phyloP scores from a whole-genome alignment of 148 eudicot species.

The Nepenthes mirabilis region DNA sequence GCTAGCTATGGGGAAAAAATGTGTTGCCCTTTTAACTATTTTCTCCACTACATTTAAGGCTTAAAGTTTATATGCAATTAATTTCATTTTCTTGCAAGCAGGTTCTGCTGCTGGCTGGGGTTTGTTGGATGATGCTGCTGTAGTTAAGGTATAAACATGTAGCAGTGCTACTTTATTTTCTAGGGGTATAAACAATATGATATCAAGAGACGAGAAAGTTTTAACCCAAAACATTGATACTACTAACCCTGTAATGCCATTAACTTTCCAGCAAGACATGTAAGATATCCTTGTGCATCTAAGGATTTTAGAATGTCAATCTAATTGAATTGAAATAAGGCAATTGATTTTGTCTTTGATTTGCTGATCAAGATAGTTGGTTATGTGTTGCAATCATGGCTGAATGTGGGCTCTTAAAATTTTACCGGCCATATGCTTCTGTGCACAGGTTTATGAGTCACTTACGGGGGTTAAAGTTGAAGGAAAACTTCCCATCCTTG shows the following conservation, averaged over 20 bases:
- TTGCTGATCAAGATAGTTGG: neutral
- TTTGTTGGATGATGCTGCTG: constrained; percentile 80
- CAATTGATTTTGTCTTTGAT: no score
- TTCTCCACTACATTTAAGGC: no score
- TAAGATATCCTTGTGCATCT: no score
- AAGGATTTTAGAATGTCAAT: no score
- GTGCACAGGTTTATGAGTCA: constrained; percentile 75
- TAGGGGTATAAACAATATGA: no score
- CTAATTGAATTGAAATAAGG: no score
- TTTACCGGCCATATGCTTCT: constrained; percentile 2
- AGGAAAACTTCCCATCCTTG: constrained; percentile 56
- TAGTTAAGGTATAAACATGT: constrained; percentile 61
- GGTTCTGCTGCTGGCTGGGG: constrained; percentile 99
- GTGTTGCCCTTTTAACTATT: no score
- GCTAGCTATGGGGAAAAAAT: no score
- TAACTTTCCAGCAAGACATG: no score
- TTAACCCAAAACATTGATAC: neutral
- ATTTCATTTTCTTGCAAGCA: constrained; percentile 18
- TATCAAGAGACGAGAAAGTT: neutral
- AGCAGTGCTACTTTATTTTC: neutral
- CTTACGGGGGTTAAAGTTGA: constrained; percentile 90
- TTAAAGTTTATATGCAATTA: constrained; percentile 5
- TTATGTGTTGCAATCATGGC: neutral
- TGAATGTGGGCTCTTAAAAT: neutral
- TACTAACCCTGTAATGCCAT: no score